Percentiles rank a stretch among this genome's conserved stretches.
Evolutionary conservation across 257 asterid species (phyloP).

Genomic region (Solanum chmielewskii): DNA sequence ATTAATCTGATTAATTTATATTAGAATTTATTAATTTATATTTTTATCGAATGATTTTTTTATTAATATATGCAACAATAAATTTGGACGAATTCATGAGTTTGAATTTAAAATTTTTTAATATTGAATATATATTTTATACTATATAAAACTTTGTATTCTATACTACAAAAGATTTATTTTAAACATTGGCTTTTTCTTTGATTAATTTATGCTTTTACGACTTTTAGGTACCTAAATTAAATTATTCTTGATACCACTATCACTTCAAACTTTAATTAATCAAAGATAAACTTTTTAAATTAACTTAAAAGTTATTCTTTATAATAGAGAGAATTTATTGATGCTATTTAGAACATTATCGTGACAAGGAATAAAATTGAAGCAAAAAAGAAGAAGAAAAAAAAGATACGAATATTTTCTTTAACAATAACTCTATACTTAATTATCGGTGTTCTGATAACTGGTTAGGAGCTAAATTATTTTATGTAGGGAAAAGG

Average conservation of each 20-base stretch:
- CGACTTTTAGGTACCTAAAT: not conserved
- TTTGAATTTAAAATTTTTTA: too few relatives aligned
- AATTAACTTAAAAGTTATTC: not conserved
- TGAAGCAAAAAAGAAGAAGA: not conserved
- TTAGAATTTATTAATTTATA: too few relatives aligned
- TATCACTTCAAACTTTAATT: not conserved
- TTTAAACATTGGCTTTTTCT: not conserved
- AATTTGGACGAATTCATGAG: not conserved
- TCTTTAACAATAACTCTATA: not conserved
- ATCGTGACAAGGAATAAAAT: not conserved
- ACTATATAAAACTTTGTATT: too few relatives aligned
- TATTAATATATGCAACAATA: too few relatives aligned
- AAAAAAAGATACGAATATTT: not conserved
- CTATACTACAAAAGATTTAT: not conserved
- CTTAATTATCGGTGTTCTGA: too few relatives aligned
- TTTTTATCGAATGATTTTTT: too few relatives aligned
- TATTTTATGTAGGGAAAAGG: not conserved
- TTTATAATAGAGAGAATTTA: not conserved
- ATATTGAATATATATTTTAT: too few relatives aligned
- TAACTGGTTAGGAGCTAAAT: not conserved
- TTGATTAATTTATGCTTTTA: not conserved
- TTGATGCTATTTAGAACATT: not conserved
- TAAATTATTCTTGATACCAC: not conserved
- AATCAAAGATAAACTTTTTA: not conserved
- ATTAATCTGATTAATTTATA: not conserved